A percentile compares a stretch with the other conserved stretches of the same genome.
phyloP scores from a whole-genome alignment of 106 monocot species.

The Platanthera guangdongensis region DNA sequence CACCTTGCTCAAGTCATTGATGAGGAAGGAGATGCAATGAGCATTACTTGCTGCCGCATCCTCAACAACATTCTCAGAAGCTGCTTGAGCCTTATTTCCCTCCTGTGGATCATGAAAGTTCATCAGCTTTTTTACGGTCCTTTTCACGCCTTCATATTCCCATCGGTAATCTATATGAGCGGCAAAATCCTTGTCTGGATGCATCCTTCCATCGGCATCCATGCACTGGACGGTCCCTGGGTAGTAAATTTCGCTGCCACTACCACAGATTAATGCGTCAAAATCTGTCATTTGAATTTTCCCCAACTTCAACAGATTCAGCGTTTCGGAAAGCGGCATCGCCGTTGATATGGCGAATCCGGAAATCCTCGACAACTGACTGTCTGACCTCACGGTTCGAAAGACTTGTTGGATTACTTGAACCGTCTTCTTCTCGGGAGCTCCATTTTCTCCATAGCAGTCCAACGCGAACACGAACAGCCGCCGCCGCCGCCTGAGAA shows the following conservation, averaged over 20 bases:
- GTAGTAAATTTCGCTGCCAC: constrained; percentile 93
- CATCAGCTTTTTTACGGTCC: constrained; percentile 57
- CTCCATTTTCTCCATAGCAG: constrained; percentile 53
- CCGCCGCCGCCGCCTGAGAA: constrained; percentile 61
- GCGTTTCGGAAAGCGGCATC: constrained; percentile 61
- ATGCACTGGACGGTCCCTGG: constrained; percentile 68
- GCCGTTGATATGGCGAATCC: constrained; percentile 89
- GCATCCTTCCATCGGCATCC: constrained; percentile 40
- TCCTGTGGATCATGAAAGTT: constrained; percentile 21
- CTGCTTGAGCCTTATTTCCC: constrained; percentile 8
- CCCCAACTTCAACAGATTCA: constrained; percentile 43
- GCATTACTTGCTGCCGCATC: constrained; percentile 55
- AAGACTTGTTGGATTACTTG: constrained; percentile 70
- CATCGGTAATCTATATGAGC: constrained; percentile 85
- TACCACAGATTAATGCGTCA: constrained; percentile 82
- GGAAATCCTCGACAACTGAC: constrained; percentile 78
- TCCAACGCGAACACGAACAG: constrained; percentile 82
- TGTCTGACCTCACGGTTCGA: constrained; percentile 59
- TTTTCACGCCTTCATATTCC: constrained; percentile 68
- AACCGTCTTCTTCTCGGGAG: constrained; percentile 64
- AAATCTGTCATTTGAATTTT: constrained; percentile 66
- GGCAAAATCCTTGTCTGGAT: constrained; percentile 70
- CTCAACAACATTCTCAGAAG: constrained; percentile 20
- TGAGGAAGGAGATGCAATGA: constrained; percentile 71
- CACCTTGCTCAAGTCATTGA: constrained; percentile 64